phyloP scores from a whole-genome alignment of 352 stramenopile genomes.

The Pythium vanterpoolii region DNA sequence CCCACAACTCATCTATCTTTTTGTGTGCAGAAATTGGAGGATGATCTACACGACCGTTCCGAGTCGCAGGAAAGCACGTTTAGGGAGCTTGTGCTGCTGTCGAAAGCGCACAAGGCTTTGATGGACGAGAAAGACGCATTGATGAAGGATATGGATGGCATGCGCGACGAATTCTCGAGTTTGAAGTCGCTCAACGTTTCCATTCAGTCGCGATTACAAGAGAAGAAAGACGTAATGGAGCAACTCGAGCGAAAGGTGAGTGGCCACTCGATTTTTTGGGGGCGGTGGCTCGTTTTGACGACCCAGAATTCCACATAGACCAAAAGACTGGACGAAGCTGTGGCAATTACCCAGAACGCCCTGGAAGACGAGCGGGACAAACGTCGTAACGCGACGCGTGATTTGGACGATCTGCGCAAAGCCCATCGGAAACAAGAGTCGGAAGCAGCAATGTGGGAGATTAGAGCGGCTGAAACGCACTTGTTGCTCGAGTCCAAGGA shows the following conservation, averaged over 20 bases:
- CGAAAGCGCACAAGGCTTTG: constrained; percentile 74
- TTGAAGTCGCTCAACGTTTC: constrained; percentile 59
- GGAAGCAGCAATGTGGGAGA: constrained; percentile 58
- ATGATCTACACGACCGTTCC: constrained; percentile 56
- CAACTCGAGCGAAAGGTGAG: constrained; percentile 66
- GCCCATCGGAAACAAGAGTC: constrained; percentile 63
- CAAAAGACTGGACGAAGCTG: constrained; percentile 47
- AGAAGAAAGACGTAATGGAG: constrained; percentile 60
- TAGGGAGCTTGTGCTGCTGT: constrained; percentile 75
- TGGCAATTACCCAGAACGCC: constrained; percentile 36
- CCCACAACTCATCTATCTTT: background rate
- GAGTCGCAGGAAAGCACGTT: constrained; percentile 64
- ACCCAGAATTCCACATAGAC: constrained; percentile 28
- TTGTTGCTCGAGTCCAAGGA: constrained; percentile 58
- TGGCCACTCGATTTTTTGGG: background rate
- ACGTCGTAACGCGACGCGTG: constrained; percentile 31
- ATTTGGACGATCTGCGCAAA: constrained; percentile 68
- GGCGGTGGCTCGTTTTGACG: background rate
- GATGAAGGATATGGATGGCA: constrained; percentile 39
- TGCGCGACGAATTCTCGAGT: constrained; percentile 46
- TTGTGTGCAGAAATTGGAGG: constrained; percentile 50
- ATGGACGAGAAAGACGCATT: constrained; percentile 56
- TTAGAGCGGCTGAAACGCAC: constrained; percentile 55
- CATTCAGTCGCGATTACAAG: constrained; percentile 51
- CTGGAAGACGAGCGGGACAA: constrained; percentile 69